phyloP scores from a whole-genome alignment of 768 basidiomycete genomes.

The Boletus vermiculosoides region DNA sequence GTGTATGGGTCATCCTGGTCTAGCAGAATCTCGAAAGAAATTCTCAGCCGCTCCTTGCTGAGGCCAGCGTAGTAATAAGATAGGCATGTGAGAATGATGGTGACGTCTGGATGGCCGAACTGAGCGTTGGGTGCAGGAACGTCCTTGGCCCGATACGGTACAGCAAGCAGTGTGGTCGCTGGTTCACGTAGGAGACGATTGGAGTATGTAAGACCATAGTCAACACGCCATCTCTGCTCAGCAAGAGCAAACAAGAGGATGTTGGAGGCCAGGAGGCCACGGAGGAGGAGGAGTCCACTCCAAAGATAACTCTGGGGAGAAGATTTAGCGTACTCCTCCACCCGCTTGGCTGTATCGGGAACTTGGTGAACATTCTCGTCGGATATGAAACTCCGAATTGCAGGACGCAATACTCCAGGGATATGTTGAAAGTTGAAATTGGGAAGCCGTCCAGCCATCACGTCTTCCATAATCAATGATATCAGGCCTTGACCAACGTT shows the following conservation, averaged over 20 bases:
- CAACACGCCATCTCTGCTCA: too few species aligned
- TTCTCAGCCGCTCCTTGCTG: too few species aligned
- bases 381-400: constrained; percentile 15
- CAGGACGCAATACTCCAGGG: neutral
- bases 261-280: too few species aligned
- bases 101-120: too few species aligned
- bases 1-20: constrained; percentile 4
- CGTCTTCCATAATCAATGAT: neutral
- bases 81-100: too few species aligned
- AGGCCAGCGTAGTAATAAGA: too few species aligned
- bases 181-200: too few species aligned
- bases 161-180: constrained; percentile 8
- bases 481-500: neutral
- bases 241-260: too few species aligned
- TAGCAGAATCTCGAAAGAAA: neutral
- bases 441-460: too few species aligned
- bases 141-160: too few species aligned
- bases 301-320: neutral
- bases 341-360: neutral
- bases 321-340: neutral
- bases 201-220: neutral
- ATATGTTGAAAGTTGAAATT: constrained; percentile 8
- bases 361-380: neutral
- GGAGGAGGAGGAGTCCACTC: too few species aligned
- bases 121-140: too few species aligned